phyloP scores from a whole-genome alignment of 208 protist genomes.

The Leishmania tarentolae region DNA sequence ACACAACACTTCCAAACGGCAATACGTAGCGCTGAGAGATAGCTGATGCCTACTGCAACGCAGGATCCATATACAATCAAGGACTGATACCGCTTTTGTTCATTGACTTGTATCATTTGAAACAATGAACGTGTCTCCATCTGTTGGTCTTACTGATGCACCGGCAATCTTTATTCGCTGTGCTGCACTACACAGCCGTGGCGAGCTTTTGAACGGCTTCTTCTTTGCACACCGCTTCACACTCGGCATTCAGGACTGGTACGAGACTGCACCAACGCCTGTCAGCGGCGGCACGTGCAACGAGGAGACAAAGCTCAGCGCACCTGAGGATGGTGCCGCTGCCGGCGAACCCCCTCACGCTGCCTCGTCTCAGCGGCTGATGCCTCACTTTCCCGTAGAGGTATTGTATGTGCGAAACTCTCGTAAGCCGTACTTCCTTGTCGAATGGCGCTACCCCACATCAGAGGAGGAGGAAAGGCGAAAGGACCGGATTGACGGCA shows the following conservation, averaged over 20 bases:
- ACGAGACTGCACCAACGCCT: slow-evolving; percentile 7
- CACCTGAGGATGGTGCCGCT: slow-evolving; percentile 3
- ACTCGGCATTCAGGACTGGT: slow-evolving; percentile 53
- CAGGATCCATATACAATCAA: slow-evolving; percentile 1
- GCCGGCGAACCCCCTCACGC: neutral
- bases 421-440: slow-evolving; percentile 79
- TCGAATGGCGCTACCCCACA: slow-evolving; percentile 71
- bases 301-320: neutral
- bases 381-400: slow-evolving; percentile 64
- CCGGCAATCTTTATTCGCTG: slow-evolving; percentile 76
- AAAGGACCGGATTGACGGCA: slow-evolving; percentile 9
- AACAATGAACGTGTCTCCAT: slow-evolving; percentile 5
- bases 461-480: slow-evolving; percentile 36
- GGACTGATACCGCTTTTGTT: neutral
- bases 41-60: neutral
- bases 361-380: slow-evolving; percentile 25
- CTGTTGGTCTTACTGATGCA: neutral
- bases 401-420: slow-evolving; percentile 69
- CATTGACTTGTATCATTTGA: neutral
- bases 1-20: neutral
- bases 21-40: neutral
- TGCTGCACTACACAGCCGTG: slow-evolving; percentile 48
- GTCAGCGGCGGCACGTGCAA: neutral
- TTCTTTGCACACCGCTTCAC: slow-evolving; percentile 46
- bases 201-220: slow-evolving; percentile 80